Conservation (phyloP, 108 stramenopile genomes). For the Cyclostephanos invisitatus region DNA sequence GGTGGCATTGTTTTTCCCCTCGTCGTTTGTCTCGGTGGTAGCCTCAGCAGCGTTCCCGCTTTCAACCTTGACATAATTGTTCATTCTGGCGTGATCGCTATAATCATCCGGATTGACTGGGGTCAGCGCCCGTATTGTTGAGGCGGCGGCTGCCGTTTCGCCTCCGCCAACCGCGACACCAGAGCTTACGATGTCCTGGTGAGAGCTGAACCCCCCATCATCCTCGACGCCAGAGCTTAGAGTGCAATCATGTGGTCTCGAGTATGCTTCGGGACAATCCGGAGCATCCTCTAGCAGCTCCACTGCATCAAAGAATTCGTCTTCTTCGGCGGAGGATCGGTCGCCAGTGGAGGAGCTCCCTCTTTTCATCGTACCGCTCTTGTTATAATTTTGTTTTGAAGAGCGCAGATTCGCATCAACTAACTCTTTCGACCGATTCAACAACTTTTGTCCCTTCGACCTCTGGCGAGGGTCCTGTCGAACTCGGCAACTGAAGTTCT, state of each 20-base stretch:
- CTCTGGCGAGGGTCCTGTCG: no score
- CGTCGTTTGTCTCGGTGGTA: background rate
- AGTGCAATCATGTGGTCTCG: background rate
- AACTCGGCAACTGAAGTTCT: no score
- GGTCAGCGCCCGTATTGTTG: background rate
- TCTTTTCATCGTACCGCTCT: background rate
- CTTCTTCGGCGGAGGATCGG: slow-evolving; percentile 11
- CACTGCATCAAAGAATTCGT: slow-evolving; percentile 41
- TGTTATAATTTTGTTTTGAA: background rate
- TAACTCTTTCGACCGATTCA: background rate
- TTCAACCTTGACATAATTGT: background rate
- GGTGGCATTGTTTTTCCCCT: background rate
- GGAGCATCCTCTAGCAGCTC: slow-evolving; percentile 26
- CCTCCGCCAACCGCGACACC: background rate
- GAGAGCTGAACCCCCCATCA: background rate
- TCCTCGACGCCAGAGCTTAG: background rate
- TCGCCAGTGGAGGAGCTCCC: background rate
- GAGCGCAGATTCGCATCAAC: no score
- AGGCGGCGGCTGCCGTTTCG: background rate
- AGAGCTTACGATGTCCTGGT: background rate
- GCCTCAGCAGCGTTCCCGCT: background rate
- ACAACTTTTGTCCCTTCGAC: background rate
- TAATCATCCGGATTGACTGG: background rate
- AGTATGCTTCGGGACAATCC: background rate
- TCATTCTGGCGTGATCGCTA: background rate